Percentiles rank a stretch among this genome's conserved stretches.
These are phyloP conservation scores for Tolypocladium capitatum DNA, from an alignment of 2,329 filamentous ascomycete genomes.

Conservation along the genomic window DNA sequence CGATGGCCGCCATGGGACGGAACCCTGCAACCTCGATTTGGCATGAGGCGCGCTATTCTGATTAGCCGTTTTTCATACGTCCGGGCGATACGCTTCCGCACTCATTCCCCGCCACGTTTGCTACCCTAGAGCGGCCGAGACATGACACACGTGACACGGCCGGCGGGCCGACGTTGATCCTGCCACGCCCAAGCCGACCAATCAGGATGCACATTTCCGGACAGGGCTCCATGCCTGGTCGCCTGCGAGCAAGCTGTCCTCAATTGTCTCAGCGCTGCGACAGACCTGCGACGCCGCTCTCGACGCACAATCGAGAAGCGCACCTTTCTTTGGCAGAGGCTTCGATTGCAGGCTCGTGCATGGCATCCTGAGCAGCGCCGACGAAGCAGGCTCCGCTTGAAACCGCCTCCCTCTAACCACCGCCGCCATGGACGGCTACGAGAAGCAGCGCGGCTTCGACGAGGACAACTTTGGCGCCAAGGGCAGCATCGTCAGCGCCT, in stretches of 20 bases:
- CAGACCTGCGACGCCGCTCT: not conserved
- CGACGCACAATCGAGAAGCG: not conserved
- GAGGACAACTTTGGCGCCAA: conserved; percentile 72
- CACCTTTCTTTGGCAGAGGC: not conserved
- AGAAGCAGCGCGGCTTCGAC: conserved; percentile 44
- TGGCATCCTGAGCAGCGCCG: not conserved
- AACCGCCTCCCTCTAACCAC: not conserved
- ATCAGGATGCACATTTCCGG: not conserved
- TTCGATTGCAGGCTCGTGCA: not conserved
- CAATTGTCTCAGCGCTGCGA: not conserved
- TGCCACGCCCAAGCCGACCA: not conserved
- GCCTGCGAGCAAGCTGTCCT: not conserved
- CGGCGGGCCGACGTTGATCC: not conserved
- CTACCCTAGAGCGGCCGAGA: no score
- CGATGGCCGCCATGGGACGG: not conserved
- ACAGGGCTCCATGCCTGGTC: not conserved
- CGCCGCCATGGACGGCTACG: conserved; percentile 62
- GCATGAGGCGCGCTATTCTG: no score
- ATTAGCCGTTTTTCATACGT: no score
- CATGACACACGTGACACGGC: no score
- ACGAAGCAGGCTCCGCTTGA: not conserved
- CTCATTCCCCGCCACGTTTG: no score
- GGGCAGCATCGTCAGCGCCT: conserved; percentile 62
- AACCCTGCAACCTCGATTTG: not conserved
- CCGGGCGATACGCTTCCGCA: no score